Evolutionary conservation across 1,284 basidiomycete species (phyloP).

Genomic region (Calocybe gambosa): DNA sequence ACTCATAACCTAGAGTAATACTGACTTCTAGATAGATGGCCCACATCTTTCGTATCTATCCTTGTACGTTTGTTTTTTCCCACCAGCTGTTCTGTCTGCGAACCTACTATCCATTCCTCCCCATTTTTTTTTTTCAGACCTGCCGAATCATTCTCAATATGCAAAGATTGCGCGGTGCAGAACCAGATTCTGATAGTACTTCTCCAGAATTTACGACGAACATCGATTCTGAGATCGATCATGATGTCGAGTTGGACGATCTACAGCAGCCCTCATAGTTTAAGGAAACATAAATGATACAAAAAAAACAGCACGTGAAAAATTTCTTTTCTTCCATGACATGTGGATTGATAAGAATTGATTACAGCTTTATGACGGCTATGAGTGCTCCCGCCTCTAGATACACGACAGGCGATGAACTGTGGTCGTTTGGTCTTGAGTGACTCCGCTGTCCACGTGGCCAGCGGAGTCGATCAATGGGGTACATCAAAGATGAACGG

Average conservation of each 20-base stretch:
- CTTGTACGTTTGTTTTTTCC: too few species aligned
- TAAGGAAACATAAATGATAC: not conserved
- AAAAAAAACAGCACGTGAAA: too few species aligned
- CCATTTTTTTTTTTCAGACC: not conserved
- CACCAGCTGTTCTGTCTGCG: too few species aligned
- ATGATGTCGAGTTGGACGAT: not conserved
- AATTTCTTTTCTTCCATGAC: not conserved
- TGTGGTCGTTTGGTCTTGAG: too few species aligned
- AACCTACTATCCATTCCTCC: too few species aligned
- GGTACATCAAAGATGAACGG: too few species aligned
- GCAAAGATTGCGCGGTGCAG: slow-evolving; percentile 3
- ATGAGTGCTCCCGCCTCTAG: too few species aligned
- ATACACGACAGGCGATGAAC: too few species aligned
- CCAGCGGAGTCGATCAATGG: too few species aligned
- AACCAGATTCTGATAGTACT: not conserved
- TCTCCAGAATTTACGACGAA: not conserved
- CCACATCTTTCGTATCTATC: slow-evolving; percentile 4
- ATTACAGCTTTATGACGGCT: too few species aligned
- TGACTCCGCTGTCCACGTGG: too few species aligned
- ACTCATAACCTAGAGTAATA: too few species aligned
- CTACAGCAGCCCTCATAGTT: not conserved
- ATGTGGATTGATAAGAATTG: not conserved
- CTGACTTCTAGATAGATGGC: not conserved
- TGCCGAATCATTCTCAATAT: slow-evolving; percentile 11
- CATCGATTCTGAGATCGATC: not conserved